Evolutionary conservation across 768 basidiomycete genomes (phyloP), one percentile per base, ranked within the genome.

Genomic region (Fomitopsis serialis): DNA sequence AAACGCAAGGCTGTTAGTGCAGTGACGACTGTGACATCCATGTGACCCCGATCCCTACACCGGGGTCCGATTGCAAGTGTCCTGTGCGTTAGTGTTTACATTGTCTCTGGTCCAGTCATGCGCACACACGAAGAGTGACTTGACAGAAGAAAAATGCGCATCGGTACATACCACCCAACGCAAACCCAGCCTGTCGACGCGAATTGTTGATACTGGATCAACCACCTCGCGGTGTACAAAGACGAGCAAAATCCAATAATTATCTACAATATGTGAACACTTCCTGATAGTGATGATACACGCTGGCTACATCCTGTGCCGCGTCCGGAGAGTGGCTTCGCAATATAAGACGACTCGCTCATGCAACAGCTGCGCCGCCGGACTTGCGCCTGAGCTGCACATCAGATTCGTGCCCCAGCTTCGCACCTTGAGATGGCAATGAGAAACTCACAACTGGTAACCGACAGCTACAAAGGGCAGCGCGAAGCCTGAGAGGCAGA

Each of bases 381-480:
- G 57, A 58, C 60, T 61, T 61, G 43, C 51, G 53, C 45, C 60
- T 61, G 55, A 19, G 53, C 35, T 25, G 54, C 54, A 22, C 19
- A 61, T 61, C 55, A 58, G 55, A 44, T 50, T 45, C 35, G 49
- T 50, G 21, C 37, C 52, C 25, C 45, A 42, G 3, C 11, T 22
- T 40, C 37, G 15, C 35, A 48, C 2, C 46, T 21, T 19, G 11
- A 43, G 32, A 17, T 35, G 12, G 2, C 10, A 22, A 43, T 37
- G 48, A 44, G 52, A 25, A 29, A 72, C 87, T 60, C 58, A 89
- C 87, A 89, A 56, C 65, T 87, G 85, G 61, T 75, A 79, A 36
- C 64, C 66, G 9, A 76, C 71, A 5, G 85, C 84, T 45, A 76
- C 59, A 66, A 89, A 82, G 12, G 87, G 87, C 52, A 89, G 78